Conservation (phyloP, 2,329 filamentous ascomycete genomes). For the Tolypocladium paradoxum region DNA sequence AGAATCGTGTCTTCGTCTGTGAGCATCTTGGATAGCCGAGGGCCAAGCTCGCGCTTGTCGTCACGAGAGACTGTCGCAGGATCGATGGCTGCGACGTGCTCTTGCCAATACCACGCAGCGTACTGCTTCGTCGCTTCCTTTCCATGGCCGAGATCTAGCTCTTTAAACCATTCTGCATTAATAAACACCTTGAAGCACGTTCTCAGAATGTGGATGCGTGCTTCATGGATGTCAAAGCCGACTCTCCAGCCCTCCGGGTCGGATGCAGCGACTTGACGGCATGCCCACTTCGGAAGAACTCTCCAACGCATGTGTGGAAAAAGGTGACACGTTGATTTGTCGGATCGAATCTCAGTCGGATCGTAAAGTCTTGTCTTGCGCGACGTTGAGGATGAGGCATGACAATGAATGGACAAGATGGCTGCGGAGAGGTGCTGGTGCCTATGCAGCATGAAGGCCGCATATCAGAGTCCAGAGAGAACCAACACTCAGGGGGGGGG, state of each 20-base stretch:
- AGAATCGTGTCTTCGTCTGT: conserved; percentile 24
- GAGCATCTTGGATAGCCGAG: conserved; percentile 24
- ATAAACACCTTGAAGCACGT: conserved; percentile 30
- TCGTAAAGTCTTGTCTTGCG: no score
- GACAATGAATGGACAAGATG: no score
- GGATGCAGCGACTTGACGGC: conserved; percentile 8
- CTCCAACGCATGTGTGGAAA: conserved; percentile 27
- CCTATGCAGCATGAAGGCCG: no score
- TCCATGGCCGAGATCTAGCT: conserved; percentile 14
- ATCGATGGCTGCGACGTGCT: conserved; percentile 26
- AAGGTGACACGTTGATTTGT: conserved; percentile 28
- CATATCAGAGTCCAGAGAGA: no score
- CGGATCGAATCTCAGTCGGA: no score
- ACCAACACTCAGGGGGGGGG: no score
- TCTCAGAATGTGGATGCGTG: conserved; percentile 25
- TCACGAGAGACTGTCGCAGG: conserved; percentile 11
- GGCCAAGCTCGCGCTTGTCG: conserved; percentile 23
- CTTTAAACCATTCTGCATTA: conserved; percentile 18
- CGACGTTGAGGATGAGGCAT: no score
- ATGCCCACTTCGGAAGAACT: conserved; percentile 25
- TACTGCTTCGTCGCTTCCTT: conserved; percentile 24
- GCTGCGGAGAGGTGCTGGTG: no score
- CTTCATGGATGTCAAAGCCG: conserved; percentile 22
- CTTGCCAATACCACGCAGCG: conserved; percentile 34
- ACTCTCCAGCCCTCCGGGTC: conserved; percentile 12